Evolutionary conservation across 2,329 filamentous ascomycete species (phyloP).

Genomic region (Fusarium sororula): DNA sequence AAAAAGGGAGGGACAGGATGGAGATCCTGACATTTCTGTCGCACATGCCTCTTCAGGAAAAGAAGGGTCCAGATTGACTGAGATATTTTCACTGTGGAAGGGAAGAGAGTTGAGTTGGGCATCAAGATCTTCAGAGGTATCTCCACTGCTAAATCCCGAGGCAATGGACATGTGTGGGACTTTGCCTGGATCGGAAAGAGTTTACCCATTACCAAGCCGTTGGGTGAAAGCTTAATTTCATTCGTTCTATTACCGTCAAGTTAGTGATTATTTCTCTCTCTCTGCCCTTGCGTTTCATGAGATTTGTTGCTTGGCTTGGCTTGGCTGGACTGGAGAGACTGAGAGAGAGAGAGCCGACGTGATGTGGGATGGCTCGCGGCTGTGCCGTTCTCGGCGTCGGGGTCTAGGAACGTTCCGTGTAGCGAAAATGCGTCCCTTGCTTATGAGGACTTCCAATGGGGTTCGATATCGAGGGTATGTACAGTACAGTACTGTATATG

Average conservation of each 20-base stretch:
- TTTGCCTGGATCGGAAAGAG: background rate
- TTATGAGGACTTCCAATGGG: background rate
- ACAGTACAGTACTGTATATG: background rate
- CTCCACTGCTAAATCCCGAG: conserved; percentile 13
- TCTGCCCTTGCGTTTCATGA: background rate
- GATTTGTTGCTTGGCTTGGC: background rate
- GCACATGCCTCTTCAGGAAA: background rate
- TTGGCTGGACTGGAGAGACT: background rate
- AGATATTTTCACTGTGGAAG: background rate
- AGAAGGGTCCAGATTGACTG: background rate
- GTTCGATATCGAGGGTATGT: background rate
- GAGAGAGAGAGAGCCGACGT: background rate
- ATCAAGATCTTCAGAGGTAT: conserved; percentile 24
- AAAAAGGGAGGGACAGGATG: background rate
- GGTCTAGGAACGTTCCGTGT: background rate
- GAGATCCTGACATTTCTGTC: background rate
- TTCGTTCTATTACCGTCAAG: background rate
- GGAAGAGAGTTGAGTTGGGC: background rate
- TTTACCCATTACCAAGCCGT: conserved; percentile 6
- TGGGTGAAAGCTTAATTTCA: conserved; percentile 30
- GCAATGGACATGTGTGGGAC: conserved; percentile 16
- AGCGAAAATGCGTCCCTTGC: conserved; percentile 5
- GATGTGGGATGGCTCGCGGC: background rate
- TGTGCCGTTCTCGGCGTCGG: conserved; percentile 1
- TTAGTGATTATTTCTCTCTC: background rate